Evolutionary conservation across 2,329 filamentous ascomycete species (phyloP), one percentile per base, ranked within the genome.

Genomic region (Claviceps sp.): DNA sequence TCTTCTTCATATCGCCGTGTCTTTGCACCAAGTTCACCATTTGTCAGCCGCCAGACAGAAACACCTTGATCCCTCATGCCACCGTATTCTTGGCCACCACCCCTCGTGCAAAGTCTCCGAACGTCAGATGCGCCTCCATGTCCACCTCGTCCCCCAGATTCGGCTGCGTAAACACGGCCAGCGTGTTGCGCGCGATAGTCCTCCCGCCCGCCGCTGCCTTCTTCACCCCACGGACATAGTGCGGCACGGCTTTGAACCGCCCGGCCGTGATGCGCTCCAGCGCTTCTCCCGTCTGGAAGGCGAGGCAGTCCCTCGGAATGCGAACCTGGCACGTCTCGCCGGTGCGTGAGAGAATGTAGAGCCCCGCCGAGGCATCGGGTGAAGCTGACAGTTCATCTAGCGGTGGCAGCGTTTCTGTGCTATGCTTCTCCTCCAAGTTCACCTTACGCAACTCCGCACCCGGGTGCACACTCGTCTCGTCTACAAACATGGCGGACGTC

Each of bases 131-230:
- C 60, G 80, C 75, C 63, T 78, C 72, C 53, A 79, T 75, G 62
- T 91, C 87, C 14, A 91, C 84, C 68, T 81, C 77, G 59, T 90
- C 87, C 60, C 79, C 86, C 54, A 97, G 68, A 70, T 96, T 95
- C 24, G 93, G 93, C 76, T 98, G 93, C 54, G 91, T 98, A 63
- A 97, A 98, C 9, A 97, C 89, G 0, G 93, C 93, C 58, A 98
- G 70, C 9, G 93, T 98, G 70, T 97, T 97, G 54, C 85, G 73
- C 30, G 85, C 86, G 54, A 90, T 76, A 2, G 30, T 72, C 70
- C 71, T 72, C 14, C 69, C 71, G 53, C 74, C 67, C 40, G 67
- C 70, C 45, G 74, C 76, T 1, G 78, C 72, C 57, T 11, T 9
- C 78, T 34, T 75, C 4, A 85, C 82, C 0, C 90, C 91, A 58